Evolutionary conservation across 1,284 basidiomycete species (phyloP).

Genomic region (Ganoderma resinaceum): DNA sequence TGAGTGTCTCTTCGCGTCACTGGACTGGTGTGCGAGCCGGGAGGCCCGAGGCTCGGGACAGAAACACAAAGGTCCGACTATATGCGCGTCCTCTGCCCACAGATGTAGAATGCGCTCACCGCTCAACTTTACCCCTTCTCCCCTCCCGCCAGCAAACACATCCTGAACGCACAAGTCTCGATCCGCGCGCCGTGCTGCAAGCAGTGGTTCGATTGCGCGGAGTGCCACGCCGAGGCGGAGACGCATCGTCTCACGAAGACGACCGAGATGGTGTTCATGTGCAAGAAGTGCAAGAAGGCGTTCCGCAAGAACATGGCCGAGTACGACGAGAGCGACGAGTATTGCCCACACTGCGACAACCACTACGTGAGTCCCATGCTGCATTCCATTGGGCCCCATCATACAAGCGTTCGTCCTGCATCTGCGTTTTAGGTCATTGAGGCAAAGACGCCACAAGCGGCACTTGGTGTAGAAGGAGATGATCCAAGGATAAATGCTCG

Average conservation of each 20-base stretch:
- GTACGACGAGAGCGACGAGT: slow-evolving; percentile 97
- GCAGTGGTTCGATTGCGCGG: slow-evolving; percentile 94
- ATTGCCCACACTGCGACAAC: slow-evolving; percentile 98
- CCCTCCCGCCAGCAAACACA: slow-evolving; percentile 74
- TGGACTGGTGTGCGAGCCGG: background rate
- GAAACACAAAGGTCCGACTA: background rate
- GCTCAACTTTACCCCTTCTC: too few relatives aligned
- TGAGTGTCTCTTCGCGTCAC: slow-evolving; percentile 4
- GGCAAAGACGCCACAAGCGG: slow-evolving; percentile 90
- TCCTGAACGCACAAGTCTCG: slow-evolving; percentile 92
- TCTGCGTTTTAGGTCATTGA: slow-evolving; percentile 78
- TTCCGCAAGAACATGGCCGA: slow-evolving; percentile 93
- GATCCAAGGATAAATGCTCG: slow-evolving; percentile 88
- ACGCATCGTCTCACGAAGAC: slow-evolving; percentile 81
- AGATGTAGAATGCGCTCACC: background rate
- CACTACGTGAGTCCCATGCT: slow-evolving; percentile 79
- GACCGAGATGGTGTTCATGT: slow-evolving; percentile 91
- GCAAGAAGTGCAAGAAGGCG: slow-evolving; percentile 98
- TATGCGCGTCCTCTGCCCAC: background rate
- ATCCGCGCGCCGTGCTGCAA: slow-evolving; percentile 96
- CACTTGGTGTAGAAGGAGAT: slow-evolving; percentile 88
- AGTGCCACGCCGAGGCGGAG: slow-evolving; percentile 90
- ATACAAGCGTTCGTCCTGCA: background rate
- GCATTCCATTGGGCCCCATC: background rate
- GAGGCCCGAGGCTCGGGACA: background rate